Evolutionary conservation across 208 protist species (phyloP).

Genomic region (Trypanosoma lewisi): DNA sequence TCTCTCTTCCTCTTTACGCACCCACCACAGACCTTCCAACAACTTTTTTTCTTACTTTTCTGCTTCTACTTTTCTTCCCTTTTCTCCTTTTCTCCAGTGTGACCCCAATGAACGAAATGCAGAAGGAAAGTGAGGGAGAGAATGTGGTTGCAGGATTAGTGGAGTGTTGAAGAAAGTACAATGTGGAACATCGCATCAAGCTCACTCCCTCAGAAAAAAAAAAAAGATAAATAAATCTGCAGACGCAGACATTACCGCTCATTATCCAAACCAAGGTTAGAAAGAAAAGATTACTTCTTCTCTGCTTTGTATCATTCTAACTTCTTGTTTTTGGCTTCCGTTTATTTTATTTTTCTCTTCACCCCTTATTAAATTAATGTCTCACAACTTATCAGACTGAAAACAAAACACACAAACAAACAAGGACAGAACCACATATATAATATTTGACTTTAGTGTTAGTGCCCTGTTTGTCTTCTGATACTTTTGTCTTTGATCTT

Average conservation of each 20-base stretch:
- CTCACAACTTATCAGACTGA: constrained; percentile 7
- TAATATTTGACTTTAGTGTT: not conserved
- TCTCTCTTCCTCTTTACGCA: not conserved
- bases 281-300: not conserved
- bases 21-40: no score
- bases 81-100: not conserved
- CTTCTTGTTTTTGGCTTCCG: not conserved
- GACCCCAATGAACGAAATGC: not conserved
- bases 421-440: not conserved
- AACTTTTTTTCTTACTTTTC: not conserved
- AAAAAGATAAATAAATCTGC: not conserved
- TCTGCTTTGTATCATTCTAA: not conserved
- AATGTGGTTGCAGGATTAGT: not conserved
- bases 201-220: no score
- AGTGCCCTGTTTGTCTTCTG: not conserved
- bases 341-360: not conserved
- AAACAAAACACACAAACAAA: constrained; percentile 19
- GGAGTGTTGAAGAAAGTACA: not conserved
- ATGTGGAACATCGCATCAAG: no score
- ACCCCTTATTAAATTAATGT: not conserved
- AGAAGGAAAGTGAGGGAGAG: not conserved
- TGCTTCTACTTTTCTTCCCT: constrained; percentile 6
- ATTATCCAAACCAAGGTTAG: not conserved
- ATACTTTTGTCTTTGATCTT: not conserved
- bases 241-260: not conserved